A percentile compares a stretch with the other conserved stretches of the same genome.
These are phyloP conservation scores for Daldinia grandis DNA, from an alignment of 495 filamentous ascomycete species.

Conservation along the genomic window DNA sequence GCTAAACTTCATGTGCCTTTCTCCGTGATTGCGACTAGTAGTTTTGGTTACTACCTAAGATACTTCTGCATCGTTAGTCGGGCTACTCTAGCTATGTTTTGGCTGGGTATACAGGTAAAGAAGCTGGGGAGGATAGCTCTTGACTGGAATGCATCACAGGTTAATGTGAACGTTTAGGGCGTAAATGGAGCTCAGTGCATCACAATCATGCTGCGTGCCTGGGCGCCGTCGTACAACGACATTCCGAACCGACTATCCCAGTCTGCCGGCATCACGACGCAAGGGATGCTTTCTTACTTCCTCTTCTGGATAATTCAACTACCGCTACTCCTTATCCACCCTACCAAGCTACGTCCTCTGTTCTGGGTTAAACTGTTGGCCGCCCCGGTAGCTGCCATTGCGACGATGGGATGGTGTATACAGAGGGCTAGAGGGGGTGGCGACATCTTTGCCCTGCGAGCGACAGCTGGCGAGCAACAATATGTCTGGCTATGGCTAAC, in stretches of 20 bases:
- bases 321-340: conserved; percentile 63
- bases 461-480: conserved; percentile 52
- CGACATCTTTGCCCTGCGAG: conserved; percentile 55
- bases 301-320: conserved; percentile 68
- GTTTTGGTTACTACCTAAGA: conserved; percentile 74
- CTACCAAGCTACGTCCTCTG: conserved; percentile 64
- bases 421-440: conserved; percentile 56
- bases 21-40: conserved; percentile 70
- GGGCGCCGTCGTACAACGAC: conserved; percentile 69
- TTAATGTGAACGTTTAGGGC: conserved; percentile 52
- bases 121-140: not conserved
- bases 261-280: conserved; percentile 68
- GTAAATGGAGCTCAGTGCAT: conserved; percentile 72
- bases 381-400: conserved; percentile 61
- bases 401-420: conserved; percentile 63
- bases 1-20: conserved; percentile 72
- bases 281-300: conserved; percentile 70
- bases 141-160: not conserved
- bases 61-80: conserved; percentile 74
- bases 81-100: conserved; percentile 74
- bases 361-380: conserved; percentile 67
- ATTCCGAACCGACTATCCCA: conserved; percentile 64
- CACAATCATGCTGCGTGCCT: conserved; percentile 72
- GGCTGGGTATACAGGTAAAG: conserved; percentile 67
- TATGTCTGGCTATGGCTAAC: conserved; percentile 54